These are phyloP conservation scores for Carex myosuroides DNA, from an alignment of 176 grass and related monocot genomes.

Conservation along the genomic window DNA sequence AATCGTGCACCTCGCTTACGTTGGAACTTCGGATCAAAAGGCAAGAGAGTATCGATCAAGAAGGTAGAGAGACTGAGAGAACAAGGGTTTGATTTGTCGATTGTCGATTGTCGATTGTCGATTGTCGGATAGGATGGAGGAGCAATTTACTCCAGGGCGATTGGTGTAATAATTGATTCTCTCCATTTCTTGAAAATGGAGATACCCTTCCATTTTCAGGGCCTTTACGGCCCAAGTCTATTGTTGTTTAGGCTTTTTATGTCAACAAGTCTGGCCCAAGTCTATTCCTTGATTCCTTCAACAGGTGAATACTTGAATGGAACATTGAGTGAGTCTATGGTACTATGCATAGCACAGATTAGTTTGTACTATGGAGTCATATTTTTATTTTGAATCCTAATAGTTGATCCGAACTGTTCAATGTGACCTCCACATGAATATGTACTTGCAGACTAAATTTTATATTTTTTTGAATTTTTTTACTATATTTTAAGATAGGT, in stretches of 20 bases:
- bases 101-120: background rate
- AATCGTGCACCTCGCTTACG: background rate
- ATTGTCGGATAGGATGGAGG: background rate
- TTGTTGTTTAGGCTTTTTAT: background rate
- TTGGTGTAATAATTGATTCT: background rate
- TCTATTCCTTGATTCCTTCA: background rate
- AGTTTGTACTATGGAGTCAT: too few species aligned
- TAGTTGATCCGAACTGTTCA: too few species aligned
- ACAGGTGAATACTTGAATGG: background rate
- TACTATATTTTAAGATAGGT: too few species aligned
- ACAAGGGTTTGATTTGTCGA: background rate
- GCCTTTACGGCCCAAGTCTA: background rate
- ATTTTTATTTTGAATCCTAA: too few species aligned
- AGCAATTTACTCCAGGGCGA: background rate
- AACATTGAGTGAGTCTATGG: background rate
- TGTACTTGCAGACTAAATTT: too few species aligned
- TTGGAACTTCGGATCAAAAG: background rate
- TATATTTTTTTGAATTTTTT: too few species aligned
- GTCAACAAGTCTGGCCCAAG: background rate
- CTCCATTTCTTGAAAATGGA: background rate
- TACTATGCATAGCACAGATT: too few species aligned
- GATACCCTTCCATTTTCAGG: background rate
- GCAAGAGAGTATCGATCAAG: background rate
- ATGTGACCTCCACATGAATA: too few species aligned
- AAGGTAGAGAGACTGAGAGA: background rate